Evolutionary conservation across 371 early-diverging fungal genomes (phyloP).

Genomic region (Basidiobolus heterosporus): DNA sequence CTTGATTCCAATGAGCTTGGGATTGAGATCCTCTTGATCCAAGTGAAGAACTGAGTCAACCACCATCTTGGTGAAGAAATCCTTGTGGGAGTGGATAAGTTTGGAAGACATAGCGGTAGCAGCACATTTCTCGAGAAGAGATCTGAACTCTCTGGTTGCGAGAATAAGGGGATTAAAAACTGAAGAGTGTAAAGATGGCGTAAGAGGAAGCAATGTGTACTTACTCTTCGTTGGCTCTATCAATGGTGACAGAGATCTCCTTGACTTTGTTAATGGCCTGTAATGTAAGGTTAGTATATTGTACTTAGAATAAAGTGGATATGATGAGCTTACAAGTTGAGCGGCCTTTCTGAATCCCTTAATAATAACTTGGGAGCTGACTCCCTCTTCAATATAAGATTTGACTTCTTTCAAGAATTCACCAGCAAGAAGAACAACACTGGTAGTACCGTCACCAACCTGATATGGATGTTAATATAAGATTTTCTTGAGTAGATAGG

Average conservation of each 20-base stretch:
- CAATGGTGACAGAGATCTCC: slow-evolving; percentile 64
- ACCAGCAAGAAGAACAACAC: slow-evolving; percentile 94
- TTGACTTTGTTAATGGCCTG: slow-evolving; percentile 72
- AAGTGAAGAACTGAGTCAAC: slow-evolving; percentile 91
- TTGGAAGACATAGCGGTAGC: slow-evolving; percentile 98
- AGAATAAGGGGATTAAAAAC: background rate
- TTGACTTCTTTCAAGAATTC: slow-evolving; percentile 92
- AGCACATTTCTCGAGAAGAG: slow-evolving; percentile 89
- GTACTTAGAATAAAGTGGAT: background rate
- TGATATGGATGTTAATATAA: slow-evolving; percentile 7
- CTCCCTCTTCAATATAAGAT: slow-evolving; percentile 87
- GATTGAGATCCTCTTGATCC: slow-evolving; percentile 85
- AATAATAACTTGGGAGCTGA: slow-evolving; percentile 87
- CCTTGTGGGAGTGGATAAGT: slow-evolving; percentile 91
- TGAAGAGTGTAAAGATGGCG: background rate
- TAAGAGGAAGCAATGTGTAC: slow-evolving; percentile 4
- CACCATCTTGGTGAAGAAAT: slow-evolving; percentile 96
- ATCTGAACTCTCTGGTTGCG: slow-evolving; percentile 56
- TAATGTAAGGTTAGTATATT: background rate
- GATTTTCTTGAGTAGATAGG: slow-evolving; percentile 1
- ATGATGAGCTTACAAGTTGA: slow-evolving; percentile 27
- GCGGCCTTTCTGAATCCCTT: slow-evolving; percentile 84
- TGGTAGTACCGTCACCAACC: slow-evolving; percentile 99
- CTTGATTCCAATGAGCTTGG: slow-evolving; percentile 93
- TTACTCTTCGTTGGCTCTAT: slow-evolving; percentile 55